Evolutionary conservation across 768 basidiomycete genomes (phyloP), one percentile per base, ranked within the genome.

Genomic region (Hypsizygus marmoreus): DNA sequence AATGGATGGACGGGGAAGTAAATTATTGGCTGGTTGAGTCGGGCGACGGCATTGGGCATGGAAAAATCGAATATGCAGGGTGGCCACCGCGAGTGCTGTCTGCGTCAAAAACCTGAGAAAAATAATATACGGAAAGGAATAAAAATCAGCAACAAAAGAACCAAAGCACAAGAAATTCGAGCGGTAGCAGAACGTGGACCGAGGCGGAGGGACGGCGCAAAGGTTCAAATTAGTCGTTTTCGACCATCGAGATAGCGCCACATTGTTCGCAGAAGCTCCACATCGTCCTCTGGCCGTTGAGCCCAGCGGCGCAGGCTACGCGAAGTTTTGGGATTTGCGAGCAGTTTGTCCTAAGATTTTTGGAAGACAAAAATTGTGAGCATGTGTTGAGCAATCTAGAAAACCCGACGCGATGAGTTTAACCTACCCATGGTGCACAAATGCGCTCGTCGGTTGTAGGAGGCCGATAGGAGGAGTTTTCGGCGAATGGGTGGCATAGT

Each of bases 261-360:
- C 89, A 91, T 71, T 89, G 77, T 75, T 90, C 88, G 65, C 89
- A 91, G 63, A 87, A 84, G 58, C 82, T 84, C 89, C 89, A 91
- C 87, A 91, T 90, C 13, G 87, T 83, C 51, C 84, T 74, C 62
- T 79, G 80, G 50, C 88, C 88, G 52, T 81, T 80, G 49, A 74
- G 66, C 43, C 85, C 80, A 14, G 86, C 65, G 25, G 86, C 80
- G 57, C 88, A 90, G 25, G 89, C 86, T 47, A 91, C 74, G 53
- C 86, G 83, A 54, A 91, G 77, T 65, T 90, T 90, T 12, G 89
- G 89, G 48, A 91, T 89, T 66, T 89, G 87, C 19, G 81, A 81
- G 56, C 89, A 91, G 40, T 75, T 74, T 28, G 51, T 45, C 43
- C 31, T 50, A 13, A 33, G 14, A 14, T n/a, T n/a, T n/a, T n/a